Base-by-base conservation (phyloP, 2,329 filamentous ascomycete species). In the Hypomyces rosellus region DNA sequence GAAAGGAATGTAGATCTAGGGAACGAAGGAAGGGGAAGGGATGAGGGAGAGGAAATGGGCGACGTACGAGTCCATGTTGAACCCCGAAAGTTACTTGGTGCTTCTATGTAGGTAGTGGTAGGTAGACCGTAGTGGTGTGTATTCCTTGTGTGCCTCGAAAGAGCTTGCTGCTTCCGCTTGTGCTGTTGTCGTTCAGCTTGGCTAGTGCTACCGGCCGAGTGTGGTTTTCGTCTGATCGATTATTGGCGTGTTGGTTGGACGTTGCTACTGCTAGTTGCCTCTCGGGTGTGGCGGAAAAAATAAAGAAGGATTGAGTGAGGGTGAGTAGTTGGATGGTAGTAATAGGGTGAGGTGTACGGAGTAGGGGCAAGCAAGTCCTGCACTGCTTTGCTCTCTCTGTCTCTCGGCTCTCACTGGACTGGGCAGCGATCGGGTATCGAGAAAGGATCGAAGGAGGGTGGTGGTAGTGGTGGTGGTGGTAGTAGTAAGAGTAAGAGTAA, bases 41-140 rank as follows among this genome's bases (percentile, higher is more conserved):
- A 51, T 3, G 20, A 20, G 20, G 20, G 20, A 46, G 49, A 44
- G 46, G 36, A 8, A 18, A n/a, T 38, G 36, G 41, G 53, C 45
- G 57, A 64, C 62, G 52, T 64, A 64, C 62, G 62, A 64, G 53
- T 65, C 62, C 62, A 65, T 65, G 56, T 49, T 50, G 50, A 34
- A 41, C 33, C 18, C 37, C 49, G 43, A 30, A 30, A 20, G 20
- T 20, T 20, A 20, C 9, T 30, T 30, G 25, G 25, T 30, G 9
- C 25, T 30, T 30, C 9, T 30, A 5, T 30, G 6, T 30, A 11
- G 6, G 25, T 30, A 30, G 2, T 30, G 2, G 6, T 30, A n/a
- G n/a, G n/a, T n/a, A n/a, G n/a, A n/a, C n/a, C n/a, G n/a, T n/a
- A n/a, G n/a, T 30, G 4, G 6, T 7, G 2, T 11, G 25, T 30